Base-by-base conservation (phyloP, 257 asterid genomes). In the Solanum tacnaense region DNA sequence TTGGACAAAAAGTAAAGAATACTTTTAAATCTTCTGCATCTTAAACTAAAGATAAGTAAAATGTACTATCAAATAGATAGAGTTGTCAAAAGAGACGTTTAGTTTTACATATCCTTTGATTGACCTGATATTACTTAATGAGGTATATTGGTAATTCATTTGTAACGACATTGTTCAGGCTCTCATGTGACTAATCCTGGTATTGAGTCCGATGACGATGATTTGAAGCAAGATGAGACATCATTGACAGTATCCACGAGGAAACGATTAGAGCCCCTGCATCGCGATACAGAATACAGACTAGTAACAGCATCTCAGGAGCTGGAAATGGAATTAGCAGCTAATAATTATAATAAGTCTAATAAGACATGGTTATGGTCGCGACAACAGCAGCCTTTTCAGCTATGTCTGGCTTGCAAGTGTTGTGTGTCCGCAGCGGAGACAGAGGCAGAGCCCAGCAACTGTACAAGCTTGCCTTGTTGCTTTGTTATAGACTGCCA, bases 401-500 rank as follows among this genome's bases (percentile, higher is more conserved):
- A 84, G 79, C 62, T 84, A 1, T 84, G 87, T 65, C 35, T 65
- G 62, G 65, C 52, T 44, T 84, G 87, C 65, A 16, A 84, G 79
- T 84, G 87, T 65, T 84, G 87, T 62, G 25, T 58, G 79, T 36
- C 81, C 16, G 4, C 62, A 3, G 13, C 11, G 2, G 65, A 56
- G 65, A 3, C 36, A 5, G 21, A 34, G 4, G 38, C 23, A 36
- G 39, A 84, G 39, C 78, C 79, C 21, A 36, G 12, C 65, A 84
- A 27, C 20, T 84, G 87, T 36, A 35, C 87, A 60, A 36, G 38
- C 4, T 65, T 65, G 83, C 89, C 89, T 12, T 82, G 91, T 83
- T 89, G 91, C 85, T 89, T 89, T 62, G 89, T 86, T 4, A 86
- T 89, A 7, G 87, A 84, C n/a, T 67, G 87, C 9, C 87, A 65